Conservation (phyloP, 1,284 basidiomycete genomes). For the Malassezia restricta region DNA sequence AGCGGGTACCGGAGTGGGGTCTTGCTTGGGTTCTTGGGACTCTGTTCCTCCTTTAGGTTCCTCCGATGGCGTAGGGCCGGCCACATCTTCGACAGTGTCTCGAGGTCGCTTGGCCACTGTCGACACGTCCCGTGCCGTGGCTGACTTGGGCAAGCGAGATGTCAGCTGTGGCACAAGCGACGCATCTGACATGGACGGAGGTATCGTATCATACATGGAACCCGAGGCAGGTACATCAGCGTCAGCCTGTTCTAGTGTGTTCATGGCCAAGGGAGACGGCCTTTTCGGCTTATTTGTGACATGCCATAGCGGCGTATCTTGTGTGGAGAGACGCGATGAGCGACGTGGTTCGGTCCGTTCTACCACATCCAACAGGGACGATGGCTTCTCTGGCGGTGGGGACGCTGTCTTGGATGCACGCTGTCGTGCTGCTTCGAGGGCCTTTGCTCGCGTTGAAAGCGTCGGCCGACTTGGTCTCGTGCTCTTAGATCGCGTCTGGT, state of each 20-base stretch:
- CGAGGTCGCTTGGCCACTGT: too few relatives aligned
- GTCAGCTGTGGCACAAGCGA: background rate
- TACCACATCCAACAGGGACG: conserved; percentile 30
- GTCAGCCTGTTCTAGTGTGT: background rate
- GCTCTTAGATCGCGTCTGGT: conserved; percentile 20
- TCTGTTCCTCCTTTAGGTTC: too few relatives aligned
- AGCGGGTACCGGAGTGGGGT: too few relatives aligned
- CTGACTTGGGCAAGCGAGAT: background rate
- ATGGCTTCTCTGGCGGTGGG: conserved; percentile 20
- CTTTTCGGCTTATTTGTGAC: conserved; percentile 11
- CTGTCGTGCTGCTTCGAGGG: conserved; percentile 18
- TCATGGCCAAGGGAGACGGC: conserved; percentile 11
- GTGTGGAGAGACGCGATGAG: background rate
- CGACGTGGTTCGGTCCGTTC: conserved; percentile 24
- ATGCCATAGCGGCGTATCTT: background rate
- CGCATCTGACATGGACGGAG: background rate
- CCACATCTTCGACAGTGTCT: too few relatives aligned
- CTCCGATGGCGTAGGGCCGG: too few relatives aligned
- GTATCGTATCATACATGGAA: background rate
- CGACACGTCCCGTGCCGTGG: too few relatives aligned
- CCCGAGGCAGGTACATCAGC: background rate
- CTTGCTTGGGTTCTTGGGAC: too few relatives aligned
- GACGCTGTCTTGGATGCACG: conserved; percentile 14
- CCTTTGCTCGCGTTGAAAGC: conserved; percentile 27
- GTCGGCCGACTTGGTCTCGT: background rate